Percentiles rank a stretch among this genome's conserved stretches.
Conservation (phyloP, 306 rosid species). For the Spatholobus suberectus region DNA sequence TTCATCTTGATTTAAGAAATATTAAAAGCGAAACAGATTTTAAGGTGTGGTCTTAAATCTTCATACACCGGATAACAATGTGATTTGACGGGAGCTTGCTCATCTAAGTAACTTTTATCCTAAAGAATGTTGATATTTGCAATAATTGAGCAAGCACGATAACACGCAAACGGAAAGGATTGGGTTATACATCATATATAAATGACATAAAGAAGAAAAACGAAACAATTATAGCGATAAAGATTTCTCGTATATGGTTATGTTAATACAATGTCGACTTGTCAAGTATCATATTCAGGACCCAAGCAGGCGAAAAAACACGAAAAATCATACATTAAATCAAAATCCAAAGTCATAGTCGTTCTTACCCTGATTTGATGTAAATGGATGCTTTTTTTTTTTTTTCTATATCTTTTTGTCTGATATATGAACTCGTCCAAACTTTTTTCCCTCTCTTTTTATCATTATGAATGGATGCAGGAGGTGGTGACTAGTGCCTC, state of each 20-base stretch:
- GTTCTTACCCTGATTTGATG: slow-evolving; percentile 12
- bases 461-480: neutral
- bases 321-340: neutral
- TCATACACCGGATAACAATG: neutral
- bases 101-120: neutral
- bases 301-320: neutral
- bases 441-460: neutral
- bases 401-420: neutral
- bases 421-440: neutral
- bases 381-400: neutral
- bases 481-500: neutral
- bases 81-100: neutral
- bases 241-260: neutral
- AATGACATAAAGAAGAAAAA: neutral
- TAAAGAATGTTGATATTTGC: neutral
- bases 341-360: neutral
- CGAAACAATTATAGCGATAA: neutral
- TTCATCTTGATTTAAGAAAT: neutral
- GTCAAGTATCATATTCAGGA: neutral
- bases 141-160: neutral
- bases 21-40: neutral
- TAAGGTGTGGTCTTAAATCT: neutral
- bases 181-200: neutral
- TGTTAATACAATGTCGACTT: neutral
- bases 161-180: neutral